These are phyloP conservation scores for Spizellomyces sp. DNA, from an alignment of 192 early-diverging fungal species.

Conservation along the genomic window DNA sequence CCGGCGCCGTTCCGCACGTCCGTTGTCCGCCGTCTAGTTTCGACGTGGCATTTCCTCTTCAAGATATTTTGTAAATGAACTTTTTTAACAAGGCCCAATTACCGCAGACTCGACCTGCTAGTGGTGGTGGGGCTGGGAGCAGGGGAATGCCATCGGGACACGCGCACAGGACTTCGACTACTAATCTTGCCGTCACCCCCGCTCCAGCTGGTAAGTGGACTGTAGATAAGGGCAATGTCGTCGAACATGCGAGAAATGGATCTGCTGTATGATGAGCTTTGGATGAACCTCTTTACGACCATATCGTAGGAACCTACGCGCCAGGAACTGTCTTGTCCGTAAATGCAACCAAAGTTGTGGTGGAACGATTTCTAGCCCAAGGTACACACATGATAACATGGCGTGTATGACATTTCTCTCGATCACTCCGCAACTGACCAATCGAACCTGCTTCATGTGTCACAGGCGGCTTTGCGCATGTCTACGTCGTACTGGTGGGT, in stretches of 20 bases:
- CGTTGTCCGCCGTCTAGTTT: too few relatives aligned
- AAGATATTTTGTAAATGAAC: too few relatives aligned
- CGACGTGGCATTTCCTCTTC: too few relatives aligned
- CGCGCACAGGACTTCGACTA: not conserved
- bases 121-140: too few relatives aligned
- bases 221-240: not conserved
- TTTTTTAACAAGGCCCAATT: too few relatives aligned
- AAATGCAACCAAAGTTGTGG: conserved; percentile 57
- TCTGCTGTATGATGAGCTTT: too few relatives aligned
- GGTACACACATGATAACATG: conserved; percentile 43
- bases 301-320: not conserved
- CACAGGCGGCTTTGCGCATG: conserved; percentile 86
- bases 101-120: too few relatives aligned
- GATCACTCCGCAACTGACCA: not conserved
- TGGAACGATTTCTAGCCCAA: conserved; percentile 78
- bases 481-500: conserved; percentile 74
- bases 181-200: not conserved
- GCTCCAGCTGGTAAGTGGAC: not conserved
- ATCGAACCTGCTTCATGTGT: not conserved
- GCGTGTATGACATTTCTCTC: not conserved
- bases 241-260: too few relatives aligned
- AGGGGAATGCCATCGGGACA: not conserved
- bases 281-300: too few relatives aligned
- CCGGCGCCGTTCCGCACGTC: too few relatives aligned
- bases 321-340: conserved; percentile 66